These are phyloP conservation scores for Apostasia ramifera DNA, from an alignment of 106 monocot species.

Conservation along the genomic window DNA sequence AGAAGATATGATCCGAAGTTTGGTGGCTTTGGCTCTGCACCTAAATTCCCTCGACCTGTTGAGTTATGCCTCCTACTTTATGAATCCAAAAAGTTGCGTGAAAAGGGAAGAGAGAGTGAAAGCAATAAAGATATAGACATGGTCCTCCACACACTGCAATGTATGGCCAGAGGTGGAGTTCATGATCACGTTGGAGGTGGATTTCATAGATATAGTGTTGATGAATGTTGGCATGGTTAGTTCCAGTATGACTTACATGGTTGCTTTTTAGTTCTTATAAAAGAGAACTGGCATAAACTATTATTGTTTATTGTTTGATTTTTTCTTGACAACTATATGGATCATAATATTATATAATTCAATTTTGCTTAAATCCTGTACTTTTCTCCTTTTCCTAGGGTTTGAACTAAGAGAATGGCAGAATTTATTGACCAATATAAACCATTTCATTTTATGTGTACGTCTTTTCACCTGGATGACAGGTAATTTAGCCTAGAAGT, in stretches of 20 bases:
- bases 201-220: slow-evolving; percentile 95
- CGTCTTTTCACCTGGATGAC: no score
- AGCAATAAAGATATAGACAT: slow-evolving; percentile 44
- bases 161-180: slow-evolving; percentile 94
- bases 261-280: background rate
- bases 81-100: slow-evolving; percentile 47
- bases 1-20: slow-evolving; percentile 69
- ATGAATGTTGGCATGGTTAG: slow-evolving; percentile 99
- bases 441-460: no score
- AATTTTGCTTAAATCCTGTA: no score
- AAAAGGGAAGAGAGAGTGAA: slow-evolving; percentile 43
- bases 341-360: no score
- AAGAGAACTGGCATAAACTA: no score
- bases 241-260: background rate
- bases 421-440: no score
- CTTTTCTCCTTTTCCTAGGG: no score
- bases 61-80: slow-evolving; percentile 77
- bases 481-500: no score
- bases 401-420: no score
- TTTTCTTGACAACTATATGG: no score
- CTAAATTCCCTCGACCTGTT: slow-evolving; percentile 96
- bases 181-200: slow-evolving; percentile 97
- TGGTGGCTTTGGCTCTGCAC: slow-evolving; percentile 93
- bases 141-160: slow-evolving; percentile 63
- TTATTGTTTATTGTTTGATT: no score